Evolutionary conservation across 148 eudicot genomes (phyloP).

Genomic region (Spergularia marina): DNA sequence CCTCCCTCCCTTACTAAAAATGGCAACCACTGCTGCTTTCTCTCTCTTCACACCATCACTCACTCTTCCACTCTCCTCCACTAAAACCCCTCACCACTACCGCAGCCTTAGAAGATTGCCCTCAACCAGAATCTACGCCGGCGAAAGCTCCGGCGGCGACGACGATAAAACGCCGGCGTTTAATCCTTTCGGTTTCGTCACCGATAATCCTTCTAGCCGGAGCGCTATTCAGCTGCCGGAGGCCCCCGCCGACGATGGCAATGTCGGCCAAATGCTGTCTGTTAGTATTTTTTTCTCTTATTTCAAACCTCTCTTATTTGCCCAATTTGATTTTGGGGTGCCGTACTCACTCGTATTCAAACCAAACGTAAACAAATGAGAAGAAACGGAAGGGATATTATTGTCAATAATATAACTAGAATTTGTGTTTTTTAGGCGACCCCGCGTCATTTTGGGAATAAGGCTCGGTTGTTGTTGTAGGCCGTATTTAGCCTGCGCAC

Average conservation of each 20-base stretch:
- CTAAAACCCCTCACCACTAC: conserved; percentile 13
- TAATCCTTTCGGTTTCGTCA: conserved; percentile 94
- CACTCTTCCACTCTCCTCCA: conserved; percentile 24
- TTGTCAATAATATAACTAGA: too few relatives aligned
- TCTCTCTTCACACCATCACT: conserved; percentile 41
- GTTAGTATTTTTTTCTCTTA: conserved; percentile 31
- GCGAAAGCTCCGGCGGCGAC: conserved; percentile 28
- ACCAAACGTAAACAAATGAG: too few relatives aligned
- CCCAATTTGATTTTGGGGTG: too few relatives aligned
- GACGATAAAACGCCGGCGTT: conserved; percentile 46
- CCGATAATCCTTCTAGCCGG: conserved; percentile 90
- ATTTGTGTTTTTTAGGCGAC: too few relatives aligned
- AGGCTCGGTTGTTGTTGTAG: too few relatives aligned
- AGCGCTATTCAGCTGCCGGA: conserved; percentile 95
- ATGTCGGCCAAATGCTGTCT: conserved; percentile 93
- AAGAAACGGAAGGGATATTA: too few relatives aligned
- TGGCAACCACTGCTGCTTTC: conserved; percentile 36
- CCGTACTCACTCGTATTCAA: too few relatives aligned
- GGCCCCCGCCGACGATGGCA: conserved; percentile 94
- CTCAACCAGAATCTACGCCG: conserved; percentile 22
- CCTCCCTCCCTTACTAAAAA: conserved; percentile 1
- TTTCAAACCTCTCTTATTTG: not conserved
- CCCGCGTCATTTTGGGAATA: too few relatives aligned
- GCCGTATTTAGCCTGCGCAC: too few relatives aligned
- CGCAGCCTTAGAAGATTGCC: conserved; percentile 20